Percentiles rank a stretch among this genome's conserved stretches.
Evolutionary conservation across 768 basidiomycete genomes (phyloP).

Genomic region (Leccinum sublutescens): DNA sequence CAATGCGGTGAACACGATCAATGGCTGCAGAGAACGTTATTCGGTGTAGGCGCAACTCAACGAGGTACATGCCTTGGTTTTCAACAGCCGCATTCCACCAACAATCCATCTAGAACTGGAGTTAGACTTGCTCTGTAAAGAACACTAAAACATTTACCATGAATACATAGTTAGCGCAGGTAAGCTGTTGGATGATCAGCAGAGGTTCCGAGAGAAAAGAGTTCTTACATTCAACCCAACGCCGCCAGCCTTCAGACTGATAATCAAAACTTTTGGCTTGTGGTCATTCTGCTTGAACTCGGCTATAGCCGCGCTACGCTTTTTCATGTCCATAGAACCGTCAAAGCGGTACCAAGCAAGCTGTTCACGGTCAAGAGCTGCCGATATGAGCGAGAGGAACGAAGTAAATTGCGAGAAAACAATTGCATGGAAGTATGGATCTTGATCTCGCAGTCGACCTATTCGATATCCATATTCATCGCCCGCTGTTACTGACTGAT

Average conservation of each 20-base stretch:
- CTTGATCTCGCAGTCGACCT: conserved; percentile 67
- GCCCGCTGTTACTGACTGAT: neutral
- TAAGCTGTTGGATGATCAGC: conserved; percentile 45
- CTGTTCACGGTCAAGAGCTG: conserved; percentile 63
- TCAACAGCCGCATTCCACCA: conserved; percentile 90
- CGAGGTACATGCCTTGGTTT: conserved; percentile 57
- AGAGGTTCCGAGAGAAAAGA: neutral
- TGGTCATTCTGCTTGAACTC: conserved; percentile 71
- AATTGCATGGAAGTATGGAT: conserved; percentile 77
- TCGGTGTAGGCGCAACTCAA: neutral
- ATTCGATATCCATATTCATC: conserved; percentile 7
- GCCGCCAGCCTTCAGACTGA: conserved; percentile 89
- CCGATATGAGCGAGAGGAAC: conserved; percentile 81
- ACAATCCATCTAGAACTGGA: conserved; percentile 70
- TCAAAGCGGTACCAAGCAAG: conserved; percentile 81
- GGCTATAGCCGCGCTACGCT: conserved; percentile 68
- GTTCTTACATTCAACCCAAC: conserved; percentile 78
- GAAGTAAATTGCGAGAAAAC: conserved; percentile 91
- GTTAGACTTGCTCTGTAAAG: neutral
- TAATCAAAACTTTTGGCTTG: conserved; percentile 71
- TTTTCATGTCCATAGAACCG: conserved; percentile 88
- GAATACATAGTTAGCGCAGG: conserved; percentile 81
- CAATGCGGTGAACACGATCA: conserved; percentile 83
- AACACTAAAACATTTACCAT: conserved; percentile 53
- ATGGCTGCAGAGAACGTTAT: conserved; percentile 52